Conservation (phyloP, 2,329 filamentous ascomycete species). For the Sarocladium oryzae region DNA sequence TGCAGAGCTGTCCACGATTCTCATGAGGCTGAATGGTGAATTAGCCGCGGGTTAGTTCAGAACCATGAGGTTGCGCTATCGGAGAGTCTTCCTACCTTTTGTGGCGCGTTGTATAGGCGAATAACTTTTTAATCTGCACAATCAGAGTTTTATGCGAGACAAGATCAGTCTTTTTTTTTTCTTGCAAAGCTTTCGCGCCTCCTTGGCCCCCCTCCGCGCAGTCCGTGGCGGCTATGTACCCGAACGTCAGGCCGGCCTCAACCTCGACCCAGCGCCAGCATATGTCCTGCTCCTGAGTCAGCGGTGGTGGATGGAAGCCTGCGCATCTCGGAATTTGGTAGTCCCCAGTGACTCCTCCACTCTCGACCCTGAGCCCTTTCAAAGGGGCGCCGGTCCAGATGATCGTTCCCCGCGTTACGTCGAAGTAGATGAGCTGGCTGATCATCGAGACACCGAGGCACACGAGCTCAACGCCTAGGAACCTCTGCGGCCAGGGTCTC, state of each 20-base stretch:
- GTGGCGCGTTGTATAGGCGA: too few species aligned
- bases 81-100: too few species aligned
- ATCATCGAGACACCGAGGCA: conserved; percentile 19
- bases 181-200: too few species aligned
- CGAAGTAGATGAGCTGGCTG: conserved; percentile 17
- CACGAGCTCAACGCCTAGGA: conserved; percentile 1
- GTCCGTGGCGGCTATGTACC: conserved; percentile 19
- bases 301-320: conserved; percentile 16
- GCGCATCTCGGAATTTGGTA: conserved; percentile 23
- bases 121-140: too few species aligned
- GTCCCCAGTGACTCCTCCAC: conserved; percentile 18
- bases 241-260: conserved; percentile 31
- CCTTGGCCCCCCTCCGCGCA: not conserved
- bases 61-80: too few species aligned
- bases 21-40: too few species aligned
- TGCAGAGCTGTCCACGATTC: not conserved
- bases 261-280: conserved; percentile 26
- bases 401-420: conserved; percentile 7
- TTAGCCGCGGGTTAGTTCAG: too few species aligned
- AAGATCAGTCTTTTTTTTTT: too few species aligned
- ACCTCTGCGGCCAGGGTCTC: conserved; percentile 9
- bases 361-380: conserved; percentile 11
- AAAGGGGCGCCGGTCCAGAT: conserved; percentile 14
- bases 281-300: conserved; percentile 27
- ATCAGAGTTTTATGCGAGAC: too few species aligned